These are phyloP conservation scores for Syncephalastrum contaminatum DNA, from an alignment of 371 early-diverging fungal species.

Conservation along the genomic window DNA sequence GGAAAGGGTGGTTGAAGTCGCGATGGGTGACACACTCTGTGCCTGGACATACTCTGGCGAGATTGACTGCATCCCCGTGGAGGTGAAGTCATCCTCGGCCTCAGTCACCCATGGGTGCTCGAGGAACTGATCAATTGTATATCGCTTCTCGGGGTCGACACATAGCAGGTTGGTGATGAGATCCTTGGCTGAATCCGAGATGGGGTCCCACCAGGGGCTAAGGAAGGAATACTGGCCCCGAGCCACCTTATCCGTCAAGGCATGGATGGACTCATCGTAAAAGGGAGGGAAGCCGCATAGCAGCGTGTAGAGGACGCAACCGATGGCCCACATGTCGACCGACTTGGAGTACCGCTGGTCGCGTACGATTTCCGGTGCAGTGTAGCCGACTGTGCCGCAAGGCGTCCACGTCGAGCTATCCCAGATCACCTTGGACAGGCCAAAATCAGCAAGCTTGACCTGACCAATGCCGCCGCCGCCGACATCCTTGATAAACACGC, in stretches of 20 bases:
- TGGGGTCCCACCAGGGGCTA: slow-evolving; percentile 90
- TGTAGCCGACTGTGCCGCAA: slow-evolving; percentile 90
- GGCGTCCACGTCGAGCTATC: slow-evolving; percentile 84
- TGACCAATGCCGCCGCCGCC: slow-evolving; percentile 83
- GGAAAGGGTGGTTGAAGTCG: not conserved
- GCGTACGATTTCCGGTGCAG: slow-evolving; percentile 89
- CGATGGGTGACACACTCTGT: slow-evolving; percentile 3
- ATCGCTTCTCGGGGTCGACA: slow-evolving; percentile 81
- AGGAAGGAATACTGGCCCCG: slow-evolving; percentile 74
- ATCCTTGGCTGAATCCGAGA: slow-evolving; percentile 73
- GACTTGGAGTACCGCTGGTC: slow-evolving; percentile 80
- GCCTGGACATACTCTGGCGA: not conserved
- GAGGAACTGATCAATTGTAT: slow-evolving; percentile 82
- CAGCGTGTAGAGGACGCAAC: slow-evolving; percentile 89
- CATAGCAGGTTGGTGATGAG: slow-evolving; percentile 79
- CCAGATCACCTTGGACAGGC: slow-evolving; percentile 81
- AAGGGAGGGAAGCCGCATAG: slow-evolving; percentile 92
- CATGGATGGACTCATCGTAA: slow-evolving; percentile 78
- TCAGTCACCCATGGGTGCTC: slow-evolving; percentile 73
- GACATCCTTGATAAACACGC: slow-evolving; percentile 65
- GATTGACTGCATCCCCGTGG: not conserved
- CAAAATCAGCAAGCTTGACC: slow-evolving; percentile 88
- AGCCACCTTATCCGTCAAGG: slow-evolving; percentile 75
- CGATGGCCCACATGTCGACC: slow-evolving; percentile 94
- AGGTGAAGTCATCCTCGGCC: not conserved